Evolutionary conservation across 352 stramenopile genomes (phyloP).

Genomic region (Pythium volutum): DNA sequence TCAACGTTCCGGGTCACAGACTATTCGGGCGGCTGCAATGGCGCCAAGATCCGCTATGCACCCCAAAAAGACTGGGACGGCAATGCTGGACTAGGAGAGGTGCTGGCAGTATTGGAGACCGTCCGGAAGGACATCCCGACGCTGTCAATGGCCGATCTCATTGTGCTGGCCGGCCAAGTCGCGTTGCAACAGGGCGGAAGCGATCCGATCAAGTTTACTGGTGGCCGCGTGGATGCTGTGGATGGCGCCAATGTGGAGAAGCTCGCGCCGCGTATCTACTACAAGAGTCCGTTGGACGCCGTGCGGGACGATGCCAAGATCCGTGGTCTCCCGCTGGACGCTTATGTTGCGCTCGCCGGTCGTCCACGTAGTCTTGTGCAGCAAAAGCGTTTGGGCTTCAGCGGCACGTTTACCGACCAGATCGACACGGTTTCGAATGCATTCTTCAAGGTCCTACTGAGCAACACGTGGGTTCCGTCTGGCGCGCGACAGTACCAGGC

Average conservation of each 20-base stretch:
- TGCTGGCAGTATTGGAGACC: constrained; percentile 56
- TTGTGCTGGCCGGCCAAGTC: constrained; percentile 81
- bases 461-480: background rate
- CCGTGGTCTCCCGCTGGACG: background rate
- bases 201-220: constrained; percentile 77
- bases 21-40: constrained; percentile 67
- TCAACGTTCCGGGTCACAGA: constrained; percentile 73
- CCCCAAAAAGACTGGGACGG: constrained; percentile 78
- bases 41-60: constrained; percentile 72
- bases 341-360: background rate
- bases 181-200: constrained; percentile 89
- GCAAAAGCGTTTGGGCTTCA: background rate
- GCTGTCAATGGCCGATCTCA: constrained; percentile 90
- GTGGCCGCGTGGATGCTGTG: constrained; percentile 72
- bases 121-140: constrained; percentile 84
- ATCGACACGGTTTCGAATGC: background rate
- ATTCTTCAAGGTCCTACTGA: background rate
- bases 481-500: background rate
- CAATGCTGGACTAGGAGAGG: constrained; percentile 72
- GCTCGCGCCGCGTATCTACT: constrained; percentile 2
- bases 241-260: background rate
- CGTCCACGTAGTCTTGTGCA: background rate
- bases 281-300: background rate
- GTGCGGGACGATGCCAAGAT: background rate
- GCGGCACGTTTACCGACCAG: background rate